Evolutionary conservation across 1,284 basidiomycete species (phyloP), one percentile per base, ranked within the genome.

Genomic region (Tremellales sp.): DNA sequence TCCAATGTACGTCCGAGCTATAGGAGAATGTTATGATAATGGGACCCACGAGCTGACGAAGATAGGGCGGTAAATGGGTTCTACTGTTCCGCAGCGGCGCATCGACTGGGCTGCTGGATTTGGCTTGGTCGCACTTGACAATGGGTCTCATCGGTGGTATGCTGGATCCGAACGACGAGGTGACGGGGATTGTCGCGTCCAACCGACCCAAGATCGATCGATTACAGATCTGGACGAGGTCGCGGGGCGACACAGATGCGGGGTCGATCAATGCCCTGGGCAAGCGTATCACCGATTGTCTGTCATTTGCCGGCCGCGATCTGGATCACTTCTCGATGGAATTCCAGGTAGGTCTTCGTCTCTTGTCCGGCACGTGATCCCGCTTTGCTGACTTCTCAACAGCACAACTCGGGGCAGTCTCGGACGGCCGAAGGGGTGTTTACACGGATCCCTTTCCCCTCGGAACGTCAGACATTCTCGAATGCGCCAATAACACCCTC

Each of bases 61-160:
- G n/a, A n/a, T 23, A 68, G 61, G 91, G 91, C 22, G 91, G 91
- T 31, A 93, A 93, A 74, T 97, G 92, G 92, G 87, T 90, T 17
- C 74, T 96, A 46, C 90, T 91, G 58, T 87, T 96, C 83, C 86
- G 86, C 72, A 84, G 85, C 53, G 49, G 52, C 1, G 87, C 86
- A 61, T 83, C 86, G 4, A 33, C 29, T n/a, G 21, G 48, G n/a
- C 70, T 93, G 54, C 76, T 94, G 41, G 92, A 97, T 76, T 80
- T 85, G 26, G 88, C 84, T 72, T 97, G 92, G 92, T 81, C 82
- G 45, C 93, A 87, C 83, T 78, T 96, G 27, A 84, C 88, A 13
- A 87, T 96, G 83, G 89, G 86, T 0, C 79, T 96, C 23, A 86
- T 96, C 5, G 92, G 92, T 2, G 87, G 96, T 72, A 84, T 91